Percentiles rank a stretch among this genome's conserved stretches.
These are phyloP conservation scores for Aureobasidium leucospermi DNA, from an alignment of 2,329 filamentous ascomycete genomes.

Conservation along the genomic window DNA sequence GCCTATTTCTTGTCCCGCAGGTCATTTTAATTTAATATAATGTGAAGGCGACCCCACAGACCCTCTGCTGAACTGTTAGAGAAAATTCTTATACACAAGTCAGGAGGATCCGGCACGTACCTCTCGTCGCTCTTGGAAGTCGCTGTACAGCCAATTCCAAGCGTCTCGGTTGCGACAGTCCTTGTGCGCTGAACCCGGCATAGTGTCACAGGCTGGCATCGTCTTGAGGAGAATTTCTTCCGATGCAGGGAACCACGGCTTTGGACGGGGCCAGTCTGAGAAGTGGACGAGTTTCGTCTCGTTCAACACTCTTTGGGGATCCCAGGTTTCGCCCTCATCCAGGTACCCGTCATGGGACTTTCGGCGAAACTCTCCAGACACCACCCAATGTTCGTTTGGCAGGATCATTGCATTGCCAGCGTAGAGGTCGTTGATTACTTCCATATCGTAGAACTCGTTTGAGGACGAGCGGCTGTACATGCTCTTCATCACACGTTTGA, in stretches of 20 bases:
- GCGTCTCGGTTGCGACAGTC: constrained; percentile 21
- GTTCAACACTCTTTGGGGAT: constrained; percentile 47
- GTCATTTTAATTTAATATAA: not conserved
- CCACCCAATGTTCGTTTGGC: constrained; percentile 56
- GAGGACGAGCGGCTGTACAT: constrained; percentile 19
- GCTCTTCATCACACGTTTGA: constrained; percentile 30
- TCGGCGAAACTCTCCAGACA: constrained; percentile 56
- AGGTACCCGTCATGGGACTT: constrained; percentile 47
- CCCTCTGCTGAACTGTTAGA: constrained; percentile 1
- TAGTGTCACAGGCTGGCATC: constrained; percentile 32
- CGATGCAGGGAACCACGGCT: constrained; percentile 50
- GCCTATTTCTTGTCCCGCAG: not conserved
- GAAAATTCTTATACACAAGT: not conserved
- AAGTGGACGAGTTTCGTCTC: constrained; percentile 65
- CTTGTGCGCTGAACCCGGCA: constrained; percentile 10
- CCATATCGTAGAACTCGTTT: constrained; percentile 54
- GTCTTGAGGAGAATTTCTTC: constrained; percentile 29
- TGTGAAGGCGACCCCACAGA: constrained; percentile 5
- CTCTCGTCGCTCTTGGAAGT: constrained; percentile 21
- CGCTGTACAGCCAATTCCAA: constrained; percentile 24
- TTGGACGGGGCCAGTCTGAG: constrained; percentile 63
- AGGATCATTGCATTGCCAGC: constrained; percentile 51
- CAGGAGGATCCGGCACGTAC: not conserved
- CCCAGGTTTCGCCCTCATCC: constrained; percentile 43
- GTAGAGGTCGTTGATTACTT: constrained; percentile 58